Percentiles rank a stretch among this genome's conserved stretches.
Evolutionary conservation across 148 eudicot species (phyloP).

Genomic region (Limonium bicolor): DNA sequence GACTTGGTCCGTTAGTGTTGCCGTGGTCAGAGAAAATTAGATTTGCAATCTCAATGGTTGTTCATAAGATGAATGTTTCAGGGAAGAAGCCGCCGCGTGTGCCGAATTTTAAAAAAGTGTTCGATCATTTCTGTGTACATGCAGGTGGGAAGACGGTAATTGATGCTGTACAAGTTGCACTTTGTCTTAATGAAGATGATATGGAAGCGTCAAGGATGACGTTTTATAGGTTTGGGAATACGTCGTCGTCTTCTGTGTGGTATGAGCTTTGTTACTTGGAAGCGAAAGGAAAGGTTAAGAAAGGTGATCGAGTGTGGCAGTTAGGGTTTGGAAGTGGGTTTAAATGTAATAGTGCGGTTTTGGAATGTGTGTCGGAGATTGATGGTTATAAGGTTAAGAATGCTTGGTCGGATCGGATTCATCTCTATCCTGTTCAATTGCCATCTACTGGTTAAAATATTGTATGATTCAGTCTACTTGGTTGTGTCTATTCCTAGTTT

Average conservation of each 20-base stretch:
- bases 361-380: not conserved
- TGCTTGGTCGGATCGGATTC: constrained; percentile 4
- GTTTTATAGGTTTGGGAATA: constrained; percentile 27
- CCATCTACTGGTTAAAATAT: too few relatives aligned
- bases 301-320: constrained; percentile 33
- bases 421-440: not conserved
- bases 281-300: constrained; percentile 24
- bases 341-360: not conserved
- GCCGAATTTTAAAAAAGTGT: constrained; percentile 24
- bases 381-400: too few relatives aligned
- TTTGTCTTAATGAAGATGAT: constrained; percentile 19
- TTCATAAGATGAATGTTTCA: not conserved
- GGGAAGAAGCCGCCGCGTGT: constrained; percentile 11
- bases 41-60: not conserved
- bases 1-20: constrained; percentile 14
- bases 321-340: constrained; percentile 7
- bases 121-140: constrained; percentile 34
- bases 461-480: too few relatives aligned
- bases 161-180: constrained; percentile 17
- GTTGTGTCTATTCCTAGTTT: too few relatives aligned
- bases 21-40: constrained; percentile 17
- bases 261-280: constrained; percentile 36
- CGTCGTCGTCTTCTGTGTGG: constrained; percentile 34
- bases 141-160: constrained; percentile 29
- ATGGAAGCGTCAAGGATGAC: constrained; percentile 31